These are phyloP conservation scores for Lizanozyma gosingica DNA, from an alignment of 1,139 yeast species.

Conservation along the genomic window DNA sequence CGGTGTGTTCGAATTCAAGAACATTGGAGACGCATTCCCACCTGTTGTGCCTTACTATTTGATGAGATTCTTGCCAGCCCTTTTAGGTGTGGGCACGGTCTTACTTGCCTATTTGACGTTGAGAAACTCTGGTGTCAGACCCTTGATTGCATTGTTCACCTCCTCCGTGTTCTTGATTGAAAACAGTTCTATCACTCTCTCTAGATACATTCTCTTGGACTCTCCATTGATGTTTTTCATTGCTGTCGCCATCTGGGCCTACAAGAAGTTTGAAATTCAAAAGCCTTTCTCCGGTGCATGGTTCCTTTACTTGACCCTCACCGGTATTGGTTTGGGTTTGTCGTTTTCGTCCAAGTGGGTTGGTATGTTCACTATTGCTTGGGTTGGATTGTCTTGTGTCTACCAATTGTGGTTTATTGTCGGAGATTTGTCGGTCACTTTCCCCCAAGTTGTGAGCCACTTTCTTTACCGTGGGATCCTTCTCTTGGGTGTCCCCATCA, in stretches of 20 bases:
- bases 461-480: slow-evolving; percentile 46
- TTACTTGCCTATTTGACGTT: slow-evolving; percentile 71
- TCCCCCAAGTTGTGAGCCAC: slow-evolving; percentile 43
- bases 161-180: slow-evolving; percentile 66
- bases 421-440: slow-evolving; percentile 71
- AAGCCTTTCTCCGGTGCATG: slow-evolving; percentile 63
- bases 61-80: slow-evolving; percentile 84
- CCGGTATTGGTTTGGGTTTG: slow-evolving; percentile 80
- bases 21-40: slow-evolving; percentile 62
- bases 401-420: slow-evolving; percentile 79
- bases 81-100: slow-evolving; percentile 74
- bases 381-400: slow-evolving; percentile 76
- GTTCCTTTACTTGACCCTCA: slow-evolving; percentile 61
- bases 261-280: slow-evolving; percentile 73
- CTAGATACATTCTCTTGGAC: slow-evolving; percentile 84
- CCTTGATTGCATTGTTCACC: slow-evolving; percentile 63
- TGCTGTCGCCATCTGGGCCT: slow-evolving; percentile 75
- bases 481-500: slow-evolving; percentile 61
- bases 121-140: slow-evolving; percentile 79
- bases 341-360: slow-evolving; percentile 94
- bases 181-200: slow-evolving; percentile 80
- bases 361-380: slow-evolving; percentile 86
- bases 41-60: slow-evolving; percentile 57
- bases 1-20: slow-evolving; percentile 65
- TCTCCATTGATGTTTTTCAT: slow-evolving; percentile 87